These are phyloP conservation scores for Schizonepeta tenuifolia DNA, from an alignment of 257 asterid genomes.

Conservation along the genomic window DNA sequence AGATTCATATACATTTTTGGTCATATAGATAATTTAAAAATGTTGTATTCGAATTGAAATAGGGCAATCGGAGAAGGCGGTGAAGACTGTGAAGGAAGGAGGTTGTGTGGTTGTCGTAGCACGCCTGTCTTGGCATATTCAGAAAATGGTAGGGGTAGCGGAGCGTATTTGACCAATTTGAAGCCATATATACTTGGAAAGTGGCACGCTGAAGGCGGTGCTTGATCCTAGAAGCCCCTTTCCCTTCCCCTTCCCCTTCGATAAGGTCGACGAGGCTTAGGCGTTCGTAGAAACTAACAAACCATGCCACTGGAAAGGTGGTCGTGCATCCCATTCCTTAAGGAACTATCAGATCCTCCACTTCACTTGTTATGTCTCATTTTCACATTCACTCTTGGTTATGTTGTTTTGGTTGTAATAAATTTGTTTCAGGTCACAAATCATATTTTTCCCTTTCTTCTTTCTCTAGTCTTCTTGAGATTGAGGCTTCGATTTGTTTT, in stretches of 20 bases:
- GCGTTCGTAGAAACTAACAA: neutral
- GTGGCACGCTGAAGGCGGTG: neutral
- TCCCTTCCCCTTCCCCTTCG: neutral
- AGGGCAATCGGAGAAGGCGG: conserved; percentile 76
- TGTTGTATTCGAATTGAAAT: neutral
- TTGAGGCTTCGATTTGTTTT: no score
- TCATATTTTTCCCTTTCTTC: no score
- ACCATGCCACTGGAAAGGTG: neutral
- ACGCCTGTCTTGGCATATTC: conserved; percentile 63
- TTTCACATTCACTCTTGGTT: no score
- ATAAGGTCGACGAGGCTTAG: neutral
- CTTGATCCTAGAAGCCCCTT: neutral
- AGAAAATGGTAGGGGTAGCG: conserved; percentile 59
- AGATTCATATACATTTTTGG: no score
- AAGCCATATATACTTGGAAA: neutral
- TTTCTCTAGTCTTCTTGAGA: no score
- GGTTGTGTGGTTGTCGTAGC: conserved; percentile 60
- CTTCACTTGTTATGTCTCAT: no score
- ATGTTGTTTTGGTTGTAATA: no score
- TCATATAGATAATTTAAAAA: no score
- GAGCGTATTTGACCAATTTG: neutral
- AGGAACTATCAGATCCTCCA: no score
- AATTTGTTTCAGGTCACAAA: no score
- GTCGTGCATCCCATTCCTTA: neutral
- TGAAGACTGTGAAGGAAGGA: conserved; percentile 75